A percentile compares a stretch with the other conserved stretches of the same genome.
Evolutionary conservation across 192 early-diverging fungal genomes (phyloP).

Genomic region (Coemansia sp.): DNA sequence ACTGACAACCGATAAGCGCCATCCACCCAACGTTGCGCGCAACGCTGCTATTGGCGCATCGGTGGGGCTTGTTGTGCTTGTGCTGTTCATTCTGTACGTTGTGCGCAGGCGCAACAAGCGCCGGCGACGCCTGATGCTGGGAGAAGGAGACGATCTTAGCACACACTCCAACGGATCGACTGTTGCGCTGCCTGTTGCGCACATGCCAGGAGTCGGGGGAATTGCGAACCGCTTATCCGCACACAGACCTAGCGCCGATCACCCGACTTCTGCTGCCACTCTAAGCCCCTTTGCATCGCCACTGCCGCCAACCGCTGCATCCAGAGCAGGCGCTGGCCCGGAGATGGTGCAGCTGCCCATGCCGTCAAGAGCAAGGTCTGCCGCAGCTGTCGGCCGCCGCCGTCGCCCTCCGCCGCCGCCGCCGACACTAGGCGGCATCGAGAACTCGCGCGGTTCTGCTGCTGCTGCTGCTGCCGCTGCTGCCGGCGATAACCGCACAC

Average conservation of each 20-base stretch:
- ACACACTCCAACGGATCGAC: neutral
- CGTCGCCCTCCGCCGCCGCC: slow-evolving; percentile 2
- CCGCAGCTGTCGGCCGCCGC: neutral
- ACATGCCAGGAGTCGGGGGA: too few species aligned
- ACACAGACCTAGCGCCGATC: neutral
- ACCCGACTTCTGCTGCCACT: neutral
- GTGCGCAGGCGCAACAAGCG: neutral
- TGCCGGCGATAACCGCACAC: neutral
- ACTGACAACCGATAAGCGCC: neutral
- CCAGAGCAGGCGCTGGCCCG: neutral
- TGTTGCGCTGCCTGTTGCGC: neutral
- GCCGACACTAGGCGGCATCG: neutral
- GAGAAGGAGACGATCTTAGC: neutral
- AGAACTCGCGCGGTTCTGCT: neutral
- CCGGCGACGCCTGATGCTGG: slow-evolving; percentile 5
- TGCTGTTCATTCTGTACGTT: neutral
- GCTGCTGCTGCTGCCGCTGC: neutral
- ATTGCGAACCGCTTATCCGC: neutral
- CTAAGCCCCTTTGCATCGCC: slow-evolving; percentile 8
- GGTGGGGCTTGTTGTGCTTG: neutral
- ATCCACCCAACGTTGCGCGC: neutral
- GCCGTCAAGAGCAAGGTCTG: neutral
- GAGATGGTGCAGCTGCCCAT: slow-evolving; percentile 12
- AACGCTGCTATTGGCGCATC: neutral
- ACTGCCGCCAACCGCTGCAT: neutral